Base-by-base conservation (phyloP, 2,329 filamentous ascomycete species). In the Blastomyces emzantsi region DNA sequence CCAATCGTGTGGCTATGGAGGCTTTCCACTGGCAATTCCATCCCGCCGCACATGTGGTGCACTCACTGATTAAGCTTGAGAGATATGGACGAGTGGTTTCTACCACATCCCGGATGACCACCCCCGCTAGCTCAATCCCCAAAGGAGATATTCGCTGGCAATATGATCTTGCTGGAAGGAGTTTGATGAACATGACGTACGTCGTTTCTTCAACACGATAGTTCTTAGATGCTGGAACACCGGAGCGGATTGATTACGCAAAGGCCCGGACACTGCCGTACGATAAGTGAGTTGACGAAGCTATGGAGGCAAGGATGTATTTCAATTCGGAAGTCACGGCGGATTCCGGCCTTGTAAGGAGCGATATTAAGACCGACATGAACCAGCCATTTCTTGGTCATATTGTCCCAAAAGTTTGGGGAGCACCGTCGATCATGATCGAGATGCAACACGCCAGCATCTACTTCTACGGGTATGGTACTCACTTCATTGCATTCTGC, bases 1-100 rank as follows among this genome's bases (percentile, higher is more conserved):
- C 71, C 17, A 73, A 75, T 0, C 79, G 80, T 0, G 74, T 84
- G 2, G 69, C 83, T 6, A 74, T 84, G 13, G 83, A 85, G 71
- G 82, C 82, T 66, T 69, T 71, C 62, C 77, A 79, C 64, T 79
- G 76, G 71, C 75, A 76, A 58, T 79, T 79, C 66, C 76, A 79
- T 66, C 78, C 78, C 0, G 73, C 76, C 0, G 74, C 76, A 63
- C 73, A 75, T 65, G 61, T 68, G 6, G 75, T 75, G 63, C 68
- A 74, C 17, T 66, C 71, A 1, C 70, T 78, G 9, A 70, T 79
- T 62, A 69, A 77, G 41, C 67, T 69, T 3, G 65, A 66, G 3
- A 67, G 73, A 58, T 73, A 78, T 45, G 73, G 74, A 28, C 66
- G 70, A 7, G 71, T 74, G 7, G 66, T 74, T 15, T 70, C 68